A percentile compares a stretch with the other conserved stretches of the same genome.
These are phyloP conservation scores for Eremothecium sinecaudum DNA, from an alignment of 1,139 yeast species.

Conservation along the genomic window DNA sequence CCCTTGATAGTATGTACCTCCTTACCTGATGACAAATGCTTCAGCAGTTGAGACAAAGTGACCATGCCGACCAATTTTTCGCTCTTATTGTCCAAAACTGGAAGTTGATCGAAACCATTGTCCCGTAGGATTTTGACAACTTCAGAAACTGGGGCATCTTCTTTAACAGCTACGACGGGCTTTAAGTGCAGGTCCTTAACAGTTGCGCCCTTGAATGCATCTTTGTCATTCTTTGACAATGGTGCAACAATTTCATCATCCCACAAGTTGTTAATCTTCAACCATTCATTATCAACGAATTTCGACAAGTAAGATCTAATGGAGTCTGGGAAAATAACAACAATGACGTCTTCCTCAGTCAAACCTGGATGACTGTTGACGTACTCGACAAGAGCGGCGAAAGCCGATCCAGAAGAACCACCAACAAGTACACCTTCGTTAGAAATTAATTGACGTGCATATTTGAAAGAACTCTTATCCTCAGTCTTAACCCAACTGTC, in stretches of 20 bases:
- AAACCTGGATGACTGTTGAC: conserved; percentile 51
- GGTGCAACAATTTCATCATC: conserved; percentile 39
- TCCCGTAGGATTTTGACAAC: conserved; percentile 65
- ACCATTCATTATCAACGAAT: conserved; percentile 90
- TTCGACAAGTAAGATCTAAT: conserved; percentile 80
- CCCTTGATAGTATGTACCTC: conserved; percentile 50
- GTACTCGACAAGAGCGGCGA: conserved; percentile 70
- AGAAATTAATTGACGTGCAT: conserved; percentile 73
- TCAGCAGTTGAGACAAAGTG: conserved; percentile 65
- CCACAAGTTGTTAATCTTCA: conserved; percentile 65
- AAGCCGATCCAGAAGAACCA: conserved; percentile 80
- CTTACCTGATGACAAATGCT: conserved; percentile 55
- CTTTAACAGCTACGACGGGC: conserved; percentile 70
- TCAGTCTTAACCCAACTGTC: conserved; percentile 85
- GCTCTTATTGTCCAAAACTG: conserved; percentile 55
- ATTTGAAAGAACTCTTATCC: conserved; percentile 69
- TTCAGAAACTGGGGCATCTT: conserved; percentile 50
- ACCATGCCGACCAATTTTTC: conserved; percentile 61
- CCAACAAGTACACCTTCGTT: conserved; percentile 87
- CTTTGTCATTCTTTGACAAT: conserved; percentile 32
- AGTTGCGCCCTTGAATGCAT: conserved; percentile 48
- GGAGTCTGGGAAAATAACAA: conserved; percentile 80
- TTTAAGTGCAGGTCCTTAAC: conserved; percentile 66
- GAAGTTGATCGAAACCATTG: conserved; percentile 80
- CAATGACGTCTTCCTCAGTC: conserved; percentile 66